Conservation (phyloP, 441 rosid genomes). For the Adansonia rubrostipa region DNA sequence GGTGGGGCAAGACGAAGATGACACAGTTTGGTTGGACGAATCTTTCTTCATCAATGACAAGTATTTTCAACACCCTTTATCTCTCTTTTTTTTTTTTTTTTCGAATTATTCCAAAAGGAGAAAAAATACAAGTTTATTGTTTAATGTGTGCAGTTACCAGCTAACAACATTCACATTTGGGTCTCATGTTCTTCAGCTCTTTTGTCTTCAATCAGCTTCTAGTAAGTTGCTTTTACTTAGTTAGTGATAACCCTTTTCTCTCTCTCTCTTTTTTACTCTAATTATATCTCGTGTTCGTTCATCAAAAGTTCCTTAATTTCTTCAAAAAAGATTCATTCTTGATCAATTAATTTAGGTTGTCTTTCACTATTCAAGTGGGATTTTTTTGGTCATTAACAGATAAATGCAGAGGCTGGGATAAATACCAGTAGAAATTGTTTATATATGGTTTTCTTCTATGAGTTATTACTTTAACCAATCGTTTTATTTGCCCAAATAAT, state of each 20-base stretch:
- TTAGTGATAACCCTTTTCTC: conserved; percentile 3
- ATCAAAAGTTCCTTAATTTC: background rate
- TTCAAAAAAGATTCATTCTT: background rate
- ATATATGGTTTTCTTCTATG: too few relatives aligned
- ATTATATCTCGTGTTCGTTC: background rate
- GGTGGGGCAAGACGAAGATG: conserved; percentile 43
- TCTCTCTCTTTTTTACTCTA: too few relatives aligned
- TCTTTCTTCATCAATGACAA: conserved; percentile 87
- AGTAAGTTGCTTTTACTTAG: conserved; percentile 42
- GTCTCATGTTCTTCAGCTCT: conserved; percentile 75
- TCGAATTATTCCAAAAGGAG: too few relatives aligned
- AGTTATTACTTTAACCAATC: background rate
- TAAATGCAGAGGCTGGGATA: background rate
- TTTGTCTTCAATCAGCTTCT: conserved; percentile 89
- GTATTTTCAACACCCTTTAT: conserved; percentile 36
- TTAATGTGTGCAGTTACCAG: conserved; percentile 63
- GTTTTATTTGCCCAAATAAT: background rate
- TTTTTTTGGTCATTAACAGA: background rate
- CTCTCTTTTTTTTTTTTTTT: background rate
- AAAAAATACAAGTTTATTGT: background rate
- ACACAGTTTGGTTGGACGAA: conserved; percentile 74
- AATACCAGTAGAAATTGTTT: background rate
- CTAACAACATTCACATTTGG: conserved; percentile 85
- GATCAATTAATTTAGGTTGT: background rate
- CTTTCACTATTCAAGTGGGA: background rate